Conservation (phyloP, 1,284 basidiomycete species). For the Anthracocystis setariae region DNA sequence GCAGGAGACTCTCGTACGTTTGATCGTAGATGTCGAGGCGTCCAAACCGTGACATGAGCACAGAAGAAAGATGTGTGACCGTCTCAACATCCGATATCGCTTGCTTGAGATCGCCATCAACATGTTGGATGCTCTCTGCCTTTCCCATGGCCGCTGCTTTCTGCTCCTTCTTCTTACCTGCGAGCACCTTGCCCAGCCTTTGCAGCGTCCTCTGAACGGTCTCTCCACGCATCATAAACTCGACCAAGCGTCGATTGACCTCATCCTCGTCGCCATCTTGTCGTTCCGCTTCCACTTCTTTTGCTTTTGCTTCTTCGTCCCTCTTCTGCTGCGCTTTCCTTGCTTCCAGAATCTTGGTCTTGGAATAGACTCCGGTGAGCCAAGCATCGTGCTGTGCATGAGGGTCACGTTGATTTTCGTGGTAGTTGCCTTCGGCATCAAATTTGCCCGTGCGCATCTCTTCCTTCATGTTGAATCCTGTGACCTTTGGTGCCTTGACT, state of each 20-base stretch:
- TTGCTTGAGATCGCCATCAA: conserved; percentile 4
- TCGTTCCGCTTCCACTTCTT: conserved; percentile 76
- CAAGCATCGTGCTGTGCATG: conserved; percentile 92
- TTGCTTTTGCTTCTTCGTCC: conserved; percentile 70
- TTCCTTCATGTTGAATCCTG: conserved; percentile 97
- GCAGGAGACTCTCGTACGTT: conserved; percentile 59
- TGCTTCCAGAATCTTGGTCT: conserved; percentile 85
- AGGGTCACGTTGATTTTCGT: conserved; percentile 82
- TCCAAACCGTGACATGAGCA: conserved; percentile 61
- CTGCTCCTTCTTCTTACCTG: conserved; percentile 68
- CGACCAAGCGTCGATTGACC: conserved; percentile 68
- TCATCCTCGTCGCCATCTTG: conserved; percentile 75
- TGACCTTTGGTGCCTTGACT: conserved; percentile 81
- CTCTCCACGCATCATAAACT: conserved; percentile 85
- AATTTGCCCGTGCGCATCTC: conserved; percentile 98
- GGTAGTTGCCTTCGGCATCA: conserved; percentile 87
- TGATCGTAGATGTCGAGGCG: conserved; percentile 64
- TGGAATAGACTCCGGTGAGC: conserved; percentile 85
- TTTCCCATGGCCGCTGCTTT: conserved; percentile 72
- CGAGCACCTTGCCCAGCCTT: conserved; percentile 74
- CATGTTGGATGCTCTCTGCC: conserved; percentile 51
- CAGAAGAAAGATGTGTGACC: conserved; percentile 57
- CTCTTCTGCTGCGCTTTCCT: conserved; percentile 72
- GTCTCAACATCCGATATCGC: conserved; percentile 46
- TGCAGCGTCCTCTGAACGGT: conserved; percentile 89